Conservation (phyloP, 768 basidiomycete species). For the Mycena chlorophos region DNA sequence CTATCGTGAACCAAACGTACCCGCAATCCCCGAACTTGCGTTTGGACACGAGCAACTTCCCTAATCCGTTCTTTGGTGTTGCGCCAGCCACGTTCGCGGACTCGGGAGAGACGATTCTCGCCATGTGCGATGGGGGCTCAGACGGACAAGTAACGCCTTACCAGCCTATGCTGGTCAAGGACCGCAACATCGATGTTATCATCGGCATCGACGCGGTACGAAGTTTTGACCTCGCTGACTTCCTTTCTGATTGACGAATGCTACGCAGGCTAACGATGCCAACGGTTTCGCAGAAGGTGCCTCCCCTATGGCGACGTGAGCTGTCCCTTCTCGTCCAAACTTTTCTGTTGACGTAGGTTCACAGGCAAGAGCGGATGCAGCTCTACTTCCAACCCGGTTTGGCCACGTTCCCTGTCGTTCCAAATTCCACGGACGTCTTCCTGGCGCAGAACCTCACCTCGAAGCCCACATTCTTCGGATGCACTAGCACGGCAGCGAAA, state of each 20-base stretch:
- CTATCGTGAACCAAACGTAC: slow-evolving; percentile 16
- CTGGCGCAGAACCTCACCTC: slow-evolving; percentile 35
- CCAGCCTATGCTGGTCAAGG: slow-evolving; percentile 49
- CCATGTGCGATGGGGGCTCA: slow-evolving; percentile 43
- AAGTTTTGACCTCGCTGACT: slow-evolving; percentile 14
- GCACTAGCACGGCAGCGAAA: slow-evolving; percentile 24
- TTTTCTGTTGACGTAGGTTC: not conserved
- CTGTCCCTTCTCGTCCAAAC: not conserved
- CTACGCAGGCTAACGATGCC: slow-evolving; percentile 6
- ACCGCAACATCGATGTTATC: slow-evolving; percentile 49
- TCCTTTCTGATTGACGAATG: not conserved
- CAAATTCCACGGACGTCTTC: slow-evolving; percentile 30
- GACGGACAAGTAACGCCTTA: slow-evolving; percentile 47
- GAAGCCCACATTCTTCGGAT: slow-evolving; percentile 50
- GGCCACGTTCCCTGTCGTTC: slow-evolving; percentile 32
- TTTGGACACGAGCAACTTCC: slow-evolving; percentile 33
- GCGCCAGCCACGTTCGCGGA: slow-evolving; percentile 36
- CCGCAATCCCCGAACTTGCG: slow-evolving; percentile 20
- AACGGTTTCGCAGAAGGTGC: slow-evolving; percentile 13
- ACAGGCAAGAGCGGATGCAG: slow-evolving; percentile 19
- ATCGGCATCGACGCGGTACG: slow-evolving; percentile 48
- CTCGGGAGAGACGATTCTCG: slow-evolving; percentile 31
- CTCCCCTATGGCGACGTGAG: slow-evolving; percentile 21
- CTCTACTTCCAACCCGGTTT: slow-evolving; percentile 29
- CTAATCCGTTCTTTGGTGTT: slow-evolving; percentile 40